These are phyloP conservation scores for Heterobasidion irregulare DNA, from an alignment of 1,284 basidiomycete species.

Conservation along the genomic window DNA sequence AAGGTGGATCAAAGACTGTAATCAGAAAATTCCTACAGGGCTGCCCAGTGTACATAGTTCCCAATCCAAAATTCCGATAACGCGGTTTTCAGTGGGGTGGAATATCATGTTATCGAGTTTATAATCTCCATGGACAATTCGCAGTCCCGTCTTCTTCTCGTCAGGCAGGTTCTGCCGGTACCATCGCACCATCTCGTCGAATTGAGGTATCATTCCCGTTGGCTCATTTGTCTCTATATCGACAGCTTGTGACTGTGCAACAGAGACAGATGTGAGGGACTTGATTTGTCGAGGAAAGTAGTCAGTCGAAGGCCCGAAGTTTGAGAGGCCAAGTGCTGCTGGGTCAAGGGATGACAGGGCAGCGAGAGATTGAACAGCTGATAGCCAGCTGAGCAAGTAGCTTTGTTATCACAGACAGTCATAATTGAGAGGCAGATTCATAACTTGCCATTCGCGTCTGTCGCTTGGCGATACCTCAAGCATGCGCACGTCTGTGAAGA, in stretches of 20 bases:
- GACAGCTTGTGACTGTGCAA: conserved; percentile 58
- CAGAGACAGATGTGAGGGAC: conserved; percentile 69
- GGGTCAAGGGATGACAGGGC: conserved; percentile 71
- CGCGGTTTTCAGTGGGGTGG: conserved; percentile 84
- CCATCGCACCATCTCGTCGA: conserved; percentile 71
- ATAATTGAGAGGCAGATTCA: not conserved
- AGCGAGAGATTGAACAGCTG: conserved; percentile 68
- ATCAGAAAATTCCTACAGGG: conserved; percentile 38
- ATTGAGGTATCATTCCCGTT: conserved; percentile 64
- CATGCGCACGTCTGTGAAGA: conserved; percentile 84
- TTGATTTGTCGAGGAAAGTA: conserved; percentile 94
- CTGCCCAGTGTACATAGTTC: conserved; percentile 91
- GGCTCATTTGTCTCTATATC: conserved; percentile 57
- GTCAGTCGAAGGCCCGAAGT: conserved; percentile 71
- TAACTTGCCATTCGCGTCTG: conserved; percentile 60
- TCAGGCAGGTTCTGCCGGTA: conserved; percentile 69
- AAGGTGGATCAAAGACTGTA: not conserved
- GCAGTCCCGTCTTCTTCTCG: conserved; percentile 60
- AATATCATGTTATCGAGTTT: conserved; percentile 96
- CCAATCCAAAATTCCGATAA: conserved; percentile 96
- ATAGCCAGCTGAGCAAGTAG: conserved; percentile 46
- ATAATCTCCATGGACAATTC: conserved; percentile 93
- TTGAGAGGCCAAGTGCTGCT: conserved; percentile 56
- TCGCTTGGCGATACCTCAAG: conserved; percentile 56
- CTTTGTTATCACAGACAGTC: not conserved